Percentiles rank a stretch among this genome's conserved stretches.
These are phyloP conservation scores for Blepharisma japonicum DNA, from an alignment of 73 alveolate genomes.

Conservation along the genomic window DNA sequence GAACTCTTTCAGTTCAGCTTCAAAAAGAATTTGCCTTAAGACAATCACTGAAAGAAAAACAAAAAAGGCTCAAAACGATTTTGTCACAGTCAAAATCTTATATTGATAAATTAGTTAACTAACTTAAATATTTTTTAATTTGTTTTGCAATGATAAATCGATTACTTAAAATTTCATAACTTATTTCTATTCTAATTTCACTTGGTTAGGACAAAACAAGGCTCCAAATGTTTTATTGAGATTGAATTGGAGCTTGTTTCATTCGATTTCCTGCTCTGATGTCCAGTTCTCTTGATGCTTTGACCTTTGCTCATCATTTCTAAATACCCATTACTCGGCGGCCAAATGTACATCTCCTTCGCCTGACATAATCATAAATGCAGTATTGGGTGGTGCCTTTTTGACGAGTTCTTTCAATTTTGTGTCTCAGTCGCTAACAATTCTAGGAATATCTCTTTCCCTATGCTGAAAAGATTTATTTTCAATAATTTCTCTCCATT, in stretches of 20 bases:
- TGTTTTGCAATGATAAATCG: no score
- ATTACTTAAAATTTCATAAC: no score
- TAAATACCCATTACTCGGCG: not conserved
- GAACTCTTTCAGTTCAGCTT: no score
- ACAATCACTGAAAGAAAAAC: no score
- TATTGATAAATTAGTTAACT: no score
- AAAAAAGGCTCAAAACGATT: no score
- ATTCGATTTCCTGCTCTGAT: not conserved
- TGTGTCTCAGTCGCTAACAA: not conserved
- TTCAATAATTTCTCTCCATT: not conserved
- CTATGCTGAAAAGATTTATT: not conserved
- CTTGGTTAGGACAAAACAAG: not conserved
- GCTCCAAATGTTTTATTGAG: not conserved
- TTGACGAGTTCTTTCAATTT: not conserved
- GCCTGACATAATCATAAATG: not conserved
- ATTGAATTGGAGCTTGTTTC: not conserved
- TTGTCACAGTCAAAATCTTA: no score
- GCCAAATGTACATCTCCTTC: conserved; percentile 11
- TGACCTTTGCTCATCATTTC: not conserved
- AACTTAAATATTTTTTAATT: no score
- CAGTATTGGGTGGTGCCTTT: not conserved
- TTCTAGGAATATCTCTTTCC: not conserved
- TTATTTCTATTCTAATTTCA: no score
- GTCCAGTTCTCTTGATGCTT: not conserved
- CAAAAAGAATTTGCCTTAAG: no score